Conservation (phyloP, 352 stramenopile species). For the Pythium myriotylum region DNA sequence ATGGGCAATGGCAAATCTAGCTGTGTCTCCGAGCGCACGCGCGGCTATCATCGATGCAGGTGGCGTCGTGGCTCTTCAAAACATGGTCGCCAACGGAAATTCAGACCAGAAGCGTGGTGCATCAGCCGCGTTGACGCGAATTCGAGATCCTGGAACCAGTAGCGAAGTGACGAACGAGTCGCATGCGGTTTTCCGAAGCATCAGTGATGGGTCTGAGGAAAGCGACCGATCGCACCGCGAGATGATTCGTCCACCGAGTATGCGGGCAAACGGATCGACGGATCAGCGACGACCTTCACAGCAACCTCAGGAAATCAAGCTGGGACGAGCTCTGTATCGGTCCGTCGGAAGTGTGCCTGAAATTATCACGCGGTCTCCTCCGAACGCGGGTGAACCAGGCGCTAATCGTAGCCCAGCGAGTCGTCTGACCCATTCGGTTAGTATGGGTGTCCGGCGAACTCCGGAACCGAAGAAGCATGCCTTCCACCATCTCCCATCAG, state of each 20-base stretch:
- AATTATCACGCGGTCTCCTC: conserved; percentile 14
- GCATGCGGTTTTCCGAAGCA: conserved; percentile 15
- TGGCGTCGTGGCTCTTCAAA: conserved; percentile 13
- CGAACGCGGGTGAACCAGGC: background rate
- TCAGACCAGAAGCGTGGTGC: conserved; percentile 20
- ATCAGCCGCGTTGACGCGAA: conserved; percentile 7
- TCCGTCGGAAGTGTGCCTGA: conserved; percentile 20
- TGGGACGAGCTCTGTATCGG: conserved; percentile 18
- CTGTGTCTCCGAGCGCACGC: conserved; percentile 13
- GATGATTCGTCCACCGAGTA: background rate
- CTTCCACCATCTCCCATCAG: conserved; percentile 16
- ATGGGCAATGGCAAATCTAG: conserved; percentile 26
- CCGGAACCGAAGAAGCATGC: conserved; percentile 5
- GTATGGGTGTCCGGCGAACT: conserved; percentile 11
- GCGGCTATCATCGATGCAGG: conserved; percentile 15
- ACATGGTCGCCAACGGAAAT: background rate
- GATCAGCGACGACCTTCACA: background rate
- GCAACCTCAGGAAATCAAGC: conserved; percentile 14
- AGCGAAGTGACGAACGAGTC: conserved; percentile 8
- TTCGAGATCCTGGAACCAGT: conserved; percentile 9
- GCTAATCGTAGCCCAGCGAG: conserved; percentile 9
- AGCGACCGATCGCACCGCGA: conserved; percentile 7
- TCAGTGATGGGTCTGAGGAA: conserved; percentile 23
- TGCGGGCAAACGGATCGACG: background rate
- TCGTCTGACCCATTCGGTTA: conserved; percentile 2